Conservation (phyloP, 495 filamentous ascomycete genomes). For the Neurospora discreta region DNA sequence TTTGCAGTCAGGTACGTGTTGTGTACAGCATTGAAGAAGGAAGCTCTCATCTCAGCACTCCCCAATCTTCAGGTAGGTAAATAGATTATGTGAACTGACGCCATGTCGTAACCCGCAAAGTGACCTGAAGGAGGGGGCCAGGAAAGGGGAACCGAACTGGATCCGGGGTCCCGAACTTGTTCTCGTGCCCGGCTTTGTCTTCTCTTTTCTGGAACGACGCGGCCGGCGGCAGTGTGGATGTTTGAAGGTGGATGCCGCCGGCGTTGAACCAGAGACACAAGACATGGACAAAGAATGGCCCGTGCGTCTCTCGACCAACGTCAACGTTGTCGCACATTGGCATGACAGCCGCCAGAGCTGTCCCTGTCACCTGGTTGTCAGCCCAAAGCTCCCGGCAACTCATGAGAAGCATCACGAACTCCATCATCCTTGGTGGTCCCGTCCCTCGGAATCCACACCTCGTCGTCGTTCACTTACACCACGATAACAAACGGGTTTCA, state of each 20-base stretch:
- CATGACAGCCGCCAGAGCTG: not conserved
- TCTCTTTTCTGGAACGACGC: not conserved
- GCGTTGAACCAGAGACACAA: not conserved
- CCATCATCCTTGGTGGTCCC: not conserved
- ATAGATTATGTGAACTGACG: not conserved
- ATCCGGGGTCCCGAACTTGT: not conserved
- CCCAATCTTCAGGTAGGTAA: too few species aligned
- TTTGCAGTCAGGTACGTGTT: not conserved
- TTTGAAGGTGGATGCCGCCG: not conserved
- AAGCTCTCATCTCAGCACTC: too few species aligned
- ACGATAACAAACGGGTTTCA: not conserved
- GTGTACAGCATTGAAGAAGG: not conserved
- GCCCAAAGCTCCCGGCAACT: not conserved
- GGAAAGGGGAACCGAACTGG: not conserved
- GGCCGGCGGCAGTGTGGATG: not conserved
- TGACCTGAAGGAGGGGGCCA: not conserved
- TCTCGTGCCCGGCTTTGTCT: not conserved
- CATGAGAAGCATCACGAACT: not conserved
- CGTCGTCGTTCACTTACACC: not conserved
- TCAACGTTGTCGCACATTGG: not conserved
- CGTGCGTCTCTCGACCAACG: not conserved
- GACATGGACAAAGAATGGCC: not conserved
- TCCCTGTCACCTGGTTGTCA: not conserved
- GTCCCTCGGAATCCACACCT: not conserved
- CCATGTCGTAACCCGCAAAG: not conserved